A percentile compares a stretch with the other conserved stretches of the same genome.
Conservation (phyloP, 1,139 yeast genomes). For the Geotrichum phurueaensis region DNA sequence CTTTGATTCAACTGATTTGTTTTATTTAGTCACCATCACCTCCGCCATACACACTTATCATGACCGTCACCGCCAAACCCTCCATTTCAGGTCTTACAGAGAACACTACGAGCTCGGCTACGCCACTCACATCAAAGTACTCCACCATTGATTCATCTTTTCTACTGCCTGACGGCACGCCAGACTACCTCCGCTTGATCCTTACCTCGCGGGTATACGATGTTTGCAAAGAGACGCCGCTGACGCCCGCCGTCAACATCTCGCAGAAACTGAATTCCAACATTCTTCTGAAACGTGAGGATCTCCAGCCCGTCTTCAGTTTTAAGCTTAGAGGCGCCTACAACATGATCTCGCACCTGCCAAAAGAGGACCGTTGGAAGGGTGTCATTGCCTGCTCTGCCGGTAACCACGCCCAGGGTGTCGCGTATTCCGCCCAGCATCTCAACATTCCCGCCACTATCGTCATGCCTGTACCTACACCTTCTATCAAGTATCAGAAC, state of each 20-base stretch:
- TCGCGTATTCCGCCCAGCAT: slow-evolving; percentile 82
- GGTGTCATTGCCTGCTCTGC: slow-evolving; percentile 99
- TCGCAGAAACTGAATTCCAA: slow-evolving; percentile 69
- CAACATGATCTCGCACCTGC: slow-evolving; percentile 87
- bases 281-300: slow-evolving; percentile 81
- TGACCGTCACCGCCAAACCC: slow-evolving; percentile 1
- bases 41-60: background rate
- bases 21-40: background rate
- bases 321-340: slow-evolving; percentile 97
- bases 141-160: slow-evolving; percentile 22
- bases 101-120: slow-evolving; percentile 5
- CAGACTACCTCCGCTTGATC: slow-evolving; percentile 88
- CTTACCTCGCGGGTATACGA: slow-evolving; percentile 91
- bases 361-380: slow-evolving; percentile 57
- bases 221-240: slow-evolving; percentile 85
- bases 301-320: slow-evolving; percentile 87
- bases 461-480: slow-evolving; percentile 97
- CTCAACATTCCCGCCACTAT: slow-evolving; percentile 89
- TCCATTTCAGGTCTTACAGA: slow-evolving; percentile 21
- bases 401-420: slow-evolving; percentile 99
- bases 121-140: slow-evolving; percentile 7
- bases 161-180: slow-evolving; percentile 40
- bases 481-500: slow-evolving; percentile 85
- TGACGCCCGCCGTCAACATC: slow-evolving; percentile 67
- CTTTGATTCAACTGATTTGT: background rate